Conservation (phyloP, 805 yeast genomes). For the Cyberlindnera amylophila region DNA sequence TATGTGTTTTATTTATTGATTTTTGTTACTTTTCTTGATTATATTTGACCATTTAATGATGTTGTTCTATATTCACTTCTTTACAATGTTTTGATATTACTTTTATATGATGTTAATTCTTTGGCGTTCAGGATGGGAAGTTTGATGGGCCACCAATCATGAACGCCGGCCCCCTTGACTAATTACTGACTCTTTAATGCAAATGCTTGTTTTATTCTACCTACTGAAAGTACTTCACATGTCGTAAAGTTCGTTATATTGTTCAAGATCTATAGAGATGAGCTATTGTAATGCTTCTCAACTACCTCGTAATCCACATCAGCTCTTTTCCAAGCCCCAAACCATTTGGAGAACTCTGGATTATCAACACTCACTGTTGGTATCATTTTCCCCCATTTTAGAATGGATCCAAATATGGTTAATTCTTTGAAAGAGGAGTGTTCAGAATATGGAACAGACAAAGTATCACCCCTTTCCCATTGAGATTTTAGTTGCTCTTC, state of each 20-base stretch:
- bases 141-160: no score
- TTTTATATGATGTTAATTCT: neutral
- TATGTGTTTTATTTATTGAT: no score
- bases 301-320: conserved; percentile 6
- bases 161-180: no score
- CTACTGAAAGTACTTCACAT: no score
- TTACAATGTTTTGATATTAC: neutral
- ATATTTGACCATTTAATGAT: no score
- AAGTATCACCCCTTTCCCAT: conserved; percentile 11
- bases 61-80: neutral
- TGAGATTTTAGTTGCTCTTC: conserved; percentile 9
- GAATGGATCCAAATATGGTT: conserved; percentile 52
- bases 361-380: conserved; percentile 69
- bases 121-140: neutral
- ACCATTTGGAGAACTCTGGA: conserved; percentile 23
- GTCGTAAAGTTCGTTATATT: neutral
- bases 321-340: conserved; percentile 17
- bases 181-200: no score
- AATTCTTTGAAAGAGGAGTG: conserved; percentile 89
- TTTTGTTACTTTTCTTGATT: no score
- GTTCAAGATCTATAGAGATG: no score
- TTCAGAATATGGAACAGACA: conserved; percentile 84
- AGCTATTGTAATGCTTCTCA: conserved; percentile 13
- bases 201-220: no score
- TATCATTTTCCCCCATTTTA: conserved; percentile 51